These are phyloP conservation scores for Haplosporangium sp. DNA, from an alignment of 371 early-diverging fungal genomes.

Conservation along the genomic window DNA sequence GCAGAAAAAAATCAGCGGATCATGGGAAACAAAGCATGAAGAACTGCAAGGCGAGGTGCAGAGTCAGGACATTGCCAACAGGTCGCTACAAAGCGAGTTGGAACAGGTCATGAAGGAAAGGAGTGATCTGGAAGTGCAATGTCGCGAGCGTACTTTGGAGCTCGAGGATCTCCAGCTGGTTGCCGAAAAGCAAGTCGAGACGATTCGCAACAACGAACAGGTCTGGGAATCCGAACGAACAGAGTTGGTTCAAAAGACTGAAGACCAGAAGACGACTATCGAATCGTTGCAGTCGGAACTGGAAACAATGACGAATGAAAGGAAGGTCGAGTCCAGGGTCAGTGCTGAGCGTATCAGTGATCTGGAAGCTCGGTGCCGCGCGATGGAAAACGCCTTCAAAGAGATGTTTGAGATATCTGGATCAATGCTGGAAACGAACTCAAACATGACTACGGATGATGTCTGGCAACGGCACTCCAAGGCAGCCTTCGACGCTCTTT, in stretches of 20 bases:
- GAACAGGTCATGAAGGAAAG: constrained; percentile 14
- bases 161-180: constrained; percentile 14
- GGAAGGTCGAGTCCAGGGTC: constrained; percentile 12
- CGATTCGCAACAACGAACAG: constrained; percentile 19
- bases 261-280: constrained; percentile 3
- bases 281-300: constrained; percentile 12
- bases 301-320: neutral
- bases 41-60: constrained; percentile 14
- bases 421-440: constrained; percentile 1
- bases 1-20: neutral
- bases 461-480: constrained; percentile 26
- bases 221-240: constrained; percentile 24
- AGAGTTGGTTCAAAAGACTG: constrained; percentile 7
- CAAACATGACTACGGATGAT: neutral
- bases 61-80: constrained; percentile 13
- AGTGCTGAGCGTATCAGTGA: constrained; percentile 18
- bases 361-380: constrained; percentile 24
- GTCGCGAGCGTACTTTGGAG: constrained; percentile 24
- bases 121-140: constrained; percentile 3
- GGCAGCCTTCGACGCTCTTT: constrained; percentile 16
- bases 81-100: constrained; percentile 12
- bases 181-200: constrained; percentile 20
- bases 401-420: constrained; percentile 24
- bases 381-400: constrained; percentile 31
- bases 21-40: constrained; percentile 11